phyloP scores from a whole-genome alignment of 2,329 filamentous ascomycete genomes.

The Botryosphaeria agaves region DNA sequence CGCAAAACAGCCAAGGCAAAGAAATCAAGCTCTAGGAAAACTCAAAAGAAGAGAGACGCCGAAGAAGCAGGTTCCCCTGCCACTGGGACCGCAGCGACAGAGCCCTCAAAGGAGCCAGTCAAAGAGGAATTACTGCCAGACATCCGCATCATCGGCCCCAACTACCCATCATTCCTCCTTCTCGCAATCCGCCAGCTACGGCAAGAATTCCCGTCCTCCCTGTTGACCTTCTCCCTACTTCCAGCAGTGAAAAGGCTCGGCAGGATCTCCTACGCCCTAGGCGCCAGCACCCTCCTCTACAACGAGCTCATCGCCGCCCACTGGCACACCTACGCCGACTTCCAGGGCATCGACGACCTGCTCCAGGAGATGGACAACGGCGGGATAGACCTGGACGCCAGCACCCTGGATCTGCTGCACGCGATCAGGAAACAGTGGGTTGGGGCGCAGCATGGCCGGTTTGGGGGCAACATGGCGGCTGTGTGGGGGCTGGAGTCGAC shows the following conservation, averaged over 20 bases:
- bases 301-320: conserved; percentile 45
- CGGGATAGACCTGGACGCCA: conserved; percentile 39
- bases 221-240: conserved; percentile 41
- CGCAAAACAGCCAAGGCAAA: not conserved
- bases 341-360: conserved; percentile 34
- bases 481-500: conserved; percentile 19
- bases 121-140: conserved; percentile 7
- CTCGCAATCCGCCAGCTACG: conserved; percentile 40
- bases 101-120: not conserved
- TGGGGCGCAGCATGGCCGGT: conserved; percentile 8
- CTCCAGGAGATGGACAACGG: conserved; percentile 49
- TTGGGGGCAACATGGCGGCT: conserved; percentile 12
- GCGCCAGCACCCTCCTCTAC: conserved; percentile 52
- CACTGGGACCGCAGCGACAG: conserved; percentile 4
- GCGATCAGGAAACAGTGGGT: conserved; percentile 14
- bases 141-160: conserved; percentile 42
- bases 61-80: no score
- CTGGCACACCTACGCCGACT: conserved; percentile 44
- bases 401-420: conserved; percentile 24
- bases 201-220: conserved; percentile 41
- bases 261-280: conserved; percentile 52
- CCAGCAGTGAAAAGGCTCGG: conserved; percentile 52
- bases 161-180: conserved; percentile 46
- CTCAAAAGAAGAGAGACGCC: not conserved
- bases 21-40: not conserved